A percentile compares a stretch with the other conserved stretches of the same genome.
Conservation (phyloP, 352 stramenopile genomes). For the Phytopythium helicoides region DNA sequence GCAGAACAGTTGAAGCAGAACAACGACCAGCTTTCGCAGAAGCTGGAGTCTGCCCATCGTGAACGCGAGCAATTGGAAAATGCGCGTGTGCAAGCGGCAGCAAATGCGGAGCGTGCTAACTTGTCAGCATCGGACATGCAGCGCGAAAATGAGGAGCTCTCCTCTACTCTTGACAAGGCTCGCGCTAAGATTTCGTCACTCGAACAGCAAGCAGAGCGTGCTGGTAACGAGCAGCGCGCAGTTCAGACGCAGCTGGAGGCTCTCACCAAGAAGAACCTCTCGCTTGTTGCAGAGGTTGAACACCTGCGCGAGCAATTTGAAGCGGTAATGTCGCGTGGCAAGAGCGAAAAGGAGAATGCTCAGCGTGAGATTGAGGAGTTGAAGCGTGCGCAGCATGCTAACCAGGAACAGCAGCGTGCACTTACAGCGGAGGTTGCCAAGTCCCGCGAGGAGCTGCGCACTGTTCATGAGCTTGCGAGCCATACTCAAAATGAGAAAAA, state of each 20-base stretch:
- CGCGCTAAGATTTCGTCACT: slow-evolving; percentile 30
- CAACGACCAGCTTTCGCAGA: slow-evolving; percentile 25
- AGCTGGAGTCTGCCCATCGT: slow-evolving; percentile 26
- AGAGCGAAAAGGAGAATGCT: slow-evolving; percentile 1
- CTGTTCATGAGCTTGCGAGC: slow-evolving; percentile 20
- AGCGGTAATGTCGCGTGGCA: background rate
- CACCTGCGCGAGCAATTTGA: slow-evolving; percentile 43
- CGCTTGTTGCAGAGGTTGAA: slow-evolving; percentile 49
- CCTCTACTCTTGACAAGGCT: slow-evolving; percentile 38
- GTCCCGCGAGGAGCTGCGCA: slow-evolving; percentile 21
- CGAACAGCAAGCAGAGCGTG: slow-evolving; percentile 43
- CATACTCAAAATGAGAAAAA: slow-evolving; percentile 40
- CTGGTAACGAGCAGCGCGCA: slow-evolving; percentile 31
- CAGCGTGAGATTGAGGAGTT: slow-evolving; percentile 6
- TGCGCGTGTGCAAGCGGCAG: slow-evolving; percentile 20
- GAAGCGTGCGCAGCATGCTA: background rate
- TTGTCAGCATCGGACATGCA: slow-evolving; percentile 35
- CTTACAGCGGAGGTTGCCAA: slow-evolving; percentile 16
- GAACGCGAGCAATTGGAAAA: slow-evolving; percentile 27
- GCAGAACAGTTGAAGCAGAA: slow-evolving; percentile 33
- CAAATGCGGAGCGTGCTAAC: slow-evolving; percentile 24
- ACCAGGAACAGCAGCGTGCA: slow-evolving; percentile 2
- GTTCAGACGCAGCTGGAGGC: slow-evolving; percentile 50
- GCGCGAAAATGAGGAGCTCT: slow-evolving; percentile 50
- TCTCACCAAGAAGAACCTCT: slow-evolving; percentile 63